Percentiles rank a stretch among this genome's conserved stretches.
Evolutionary conservation across 2,329 filamentous ascomycete genomes (phyloP).

Genomic region (Fusarium sp.): DNA sequence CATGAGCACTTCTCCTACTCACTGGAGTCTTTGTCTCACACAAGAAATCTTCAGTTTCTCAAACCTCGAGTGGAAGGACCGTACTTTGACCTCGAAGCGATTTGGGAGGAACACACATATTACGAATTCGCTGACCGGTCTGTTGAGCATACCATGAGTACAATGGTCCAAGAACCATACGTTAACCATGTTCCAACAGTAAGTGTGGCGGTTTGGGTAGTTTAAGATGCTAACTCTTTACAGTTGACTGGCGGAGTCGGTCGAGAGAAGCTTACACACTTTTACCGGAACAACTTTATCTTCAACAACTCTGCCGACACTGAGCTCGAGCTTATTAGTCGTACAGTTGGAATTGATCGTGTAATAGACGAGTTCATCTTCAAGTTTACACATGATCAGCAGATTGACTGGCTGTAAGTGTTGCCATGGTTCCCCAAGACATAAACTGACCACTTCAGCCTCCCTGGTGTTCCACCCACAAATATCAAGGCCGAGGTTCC

Average conservation of each 20-base stretch:
- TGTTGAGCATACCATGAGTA: constrained; percentile 81
- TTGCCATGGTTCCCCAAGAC: not conserved
- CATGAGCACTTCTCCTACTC: constrained; percentile 62
- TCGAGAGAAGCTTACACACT: constrained; percentile 69
- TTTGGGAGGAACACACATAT: constrained; percentile 83
- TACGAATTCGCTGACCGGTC: constrained; percentile 77
- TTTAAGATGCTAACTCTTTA: not conserved
- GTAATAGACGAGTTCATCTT: constrained; percentile 79
- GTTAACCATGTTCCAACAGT: constrained; percentile 82
- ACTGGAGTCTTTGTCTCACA: constrained; percentile 72
- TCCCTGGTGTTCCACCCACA: constrained; percentile 69
- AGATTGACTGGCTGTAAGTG: constrained; percentile 77
- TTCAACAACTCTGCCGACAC: constrained; percentile 78
- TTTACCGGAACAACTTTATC: constrained; percentile 81
- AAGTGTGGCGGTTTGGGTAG: constrained; percentile 39
- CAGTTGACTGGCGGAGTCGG: constrained; percentile 77
- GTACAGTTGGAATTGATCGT: constrained; percentile 78
- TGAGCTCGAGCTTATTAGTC: constrained; percentile 74
- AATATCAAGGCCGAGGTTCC: constrained; percentile 66
- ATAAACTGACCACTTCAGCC: constrained; percentile 30
- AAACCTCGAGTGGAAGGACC: constrained; percentile 73
- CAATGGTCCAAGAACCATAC: constrained; percentile 83
- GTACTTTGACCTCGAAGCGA: constrained; percentile 78
- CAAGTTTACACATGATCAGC: constrained; percentile 70
- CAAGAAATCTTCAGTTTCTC: constrained; percentile 72